phyloP scores from a whole-genome alignment of 2,329 filamentous ascomycete species.

The Zymoseptoria passerinii region DNA sequence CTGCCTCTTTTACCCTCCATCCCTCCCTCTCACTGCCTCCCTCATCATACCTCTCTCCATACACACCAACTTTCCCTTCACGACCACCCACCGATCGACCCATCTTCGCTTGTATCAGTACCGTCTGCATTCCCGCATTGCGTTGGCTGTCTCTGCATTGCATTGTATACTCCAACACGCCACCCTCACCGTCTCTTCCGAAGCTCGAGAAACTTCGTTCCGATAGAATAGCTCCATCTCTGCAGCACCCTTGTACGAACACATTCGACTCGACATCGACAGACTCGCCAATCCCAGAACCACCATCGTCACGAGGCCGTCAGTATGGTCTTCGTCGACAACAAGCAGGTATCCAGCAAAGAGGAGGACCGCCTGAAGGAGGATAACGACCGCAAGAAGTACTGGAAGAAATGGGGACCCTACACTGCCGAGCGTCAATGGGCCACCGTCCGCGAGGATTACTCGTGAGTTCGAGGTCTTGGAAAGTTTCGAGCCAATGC shows the following conservation, averaged over 20 bases:
- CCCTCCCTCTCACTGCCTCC: background rate
- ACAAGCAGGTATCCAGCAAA: constrained; percentile 76
- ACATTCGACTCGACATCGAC: background rate
- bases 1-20: background rate
- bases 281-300: background rate
- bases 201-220: background rate
- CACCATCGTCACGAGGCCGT: constrained; percentile 4
- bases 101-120: background rate
- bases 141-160: background rate
- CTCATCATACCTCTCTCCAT: too few relatives aligned
- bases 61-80: background rate
- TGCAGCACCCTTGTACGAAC: background rate
- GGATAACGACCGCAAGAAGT: constrained; percentile 72
- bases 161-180: background rate
- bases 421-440: constrained; percentile 92
- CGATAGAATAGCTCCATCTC: background rate
- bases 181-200: background rate
- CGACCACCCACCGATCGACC: background rate
- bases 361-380: constrained; percentile 86
- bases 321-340: constrained; percentile 80
- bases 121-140: background rate
- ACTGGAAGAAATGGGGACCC: constrained; percentile 98
- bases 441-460: constrained; percentile 73
- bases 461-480: constrained; percentile 50
- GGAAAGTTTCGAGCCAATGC: background rate